Percentiles rank a stretch among this genome's conserved stretches.
Evolutionary conservation across 2,329 filamentous ascomycete genomes (phyloP).

Genomic region (Neoscytalidium dimidiatum): DNA sequence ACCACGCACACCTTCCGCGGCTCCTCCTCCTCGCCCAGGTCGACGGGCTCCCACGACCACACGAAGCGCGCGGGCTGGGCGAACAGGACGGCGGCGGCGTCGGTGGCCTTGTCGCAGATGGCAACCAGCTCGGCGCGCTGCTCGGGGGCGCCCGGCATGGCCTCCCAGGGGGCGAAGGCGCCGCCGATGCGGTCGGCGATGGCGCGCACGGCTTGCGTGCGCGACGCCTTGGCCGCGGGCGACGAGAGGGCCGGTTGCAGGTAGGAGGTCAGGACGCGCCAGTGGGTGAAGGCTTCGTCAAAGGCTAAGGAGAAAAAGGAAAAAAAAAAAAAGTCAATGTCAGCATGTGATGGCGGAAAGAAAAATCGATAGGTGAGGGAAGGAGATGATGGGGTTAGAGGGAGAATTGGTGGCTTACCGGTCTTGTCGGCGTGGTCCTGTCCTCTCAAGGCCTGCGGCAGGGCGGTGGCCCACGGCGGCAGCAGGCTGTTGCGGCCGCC

Average conservation of each 20-base stretch:
- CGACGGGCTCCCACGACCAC: background rate
- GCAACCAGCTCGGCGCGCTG: slow-evolving; percentile 4
- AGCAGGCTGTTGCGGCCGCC: slow-evolving; percentile 5
- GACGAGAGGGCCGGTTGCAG: background rate
- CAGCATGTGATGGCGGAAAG: background rate
- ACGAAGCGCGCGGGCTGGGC: background rate
- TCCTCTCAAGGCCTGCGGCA: background rate
- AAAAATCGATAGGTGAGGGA: background rate
- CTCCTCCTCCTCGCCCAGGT: background rate
- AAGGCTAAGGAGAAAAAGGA: background rate
- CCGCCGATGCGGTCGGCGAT: slow-evolving; percentile 9
- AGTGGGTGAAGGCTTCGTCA: slow-evolving; percentile 11
- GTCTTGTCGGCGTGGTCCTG: background rate
- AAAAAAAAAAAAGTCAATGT: too few species aligned
- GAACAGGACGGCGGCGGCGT: background rate
- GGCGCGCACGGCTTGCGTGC: background rate
- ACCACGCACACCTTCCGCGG: background rate
- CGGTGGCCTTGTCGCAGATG: background rate
- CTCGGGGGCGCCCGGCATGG: background rate
- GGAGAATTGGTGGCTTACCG: background rate
- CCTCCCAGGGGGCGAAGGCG: slow-evolving; percentile 12
- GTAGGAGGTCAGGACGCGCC: slow-evolving; percentile 11
- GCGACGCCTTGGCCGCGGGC: background rate
- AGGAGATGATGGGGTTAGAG: too few species aligned
- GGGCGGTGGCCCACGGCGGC: background rate